Conservation (phyloP, 1,284 basidiomycete genomes). For the Trichosporon sp. region DNA sequence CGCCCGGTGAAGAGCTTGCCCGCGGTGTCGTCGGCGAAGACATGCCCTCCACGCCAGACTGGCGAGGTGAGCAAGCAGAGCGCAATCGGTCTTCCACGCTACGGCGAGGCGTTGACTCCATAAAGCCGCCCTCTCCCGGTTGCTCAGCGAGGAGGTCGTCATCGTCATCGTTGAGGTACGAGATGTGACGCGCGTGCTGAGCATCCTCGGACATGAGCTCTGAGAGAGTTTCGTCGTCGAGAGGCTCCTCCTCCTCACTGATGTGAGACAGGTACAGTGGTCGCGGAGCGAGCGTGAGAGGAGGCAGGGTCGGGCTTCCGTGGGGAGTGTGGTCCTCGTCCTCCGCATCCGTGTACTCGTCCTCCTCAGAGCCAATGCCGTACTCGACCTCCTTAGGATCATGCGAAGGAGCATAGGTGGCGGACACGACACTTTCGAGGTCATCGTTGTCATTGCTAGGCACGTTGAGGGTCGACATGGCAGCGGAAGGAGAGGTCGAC, state of each 20-base stretch:
- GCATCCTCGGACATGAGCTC: conserved; percentile 16
- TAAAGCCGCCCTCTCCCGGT: background rate
- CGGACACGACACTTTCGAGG: background rate
- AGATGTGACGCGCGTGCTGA: conserved; percentile 5
- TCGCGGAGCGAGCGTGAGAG: conserved; percentile 1
- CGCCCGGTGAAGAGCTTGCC: background rate
- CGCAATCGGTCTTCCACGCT: conserved; percentile 15
- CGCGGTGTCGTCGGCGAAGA: background rate
- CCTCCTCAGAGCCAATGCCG: background rate
- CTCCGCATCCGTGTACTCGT: background rate
- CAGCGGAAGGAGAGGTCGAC: background rate
- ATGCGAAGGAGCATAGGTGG: background rate
- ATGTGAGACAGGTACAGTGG: conserved; percentile 15
- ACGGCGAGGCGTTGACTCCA: background rate
- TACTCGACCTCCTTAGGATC: conserved; percentile 5
- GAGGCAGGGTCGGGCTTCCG: conserved; percentile 2
- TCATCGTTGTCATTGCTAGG: background rate
- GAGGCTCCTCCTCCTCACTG: conserved; percentile 20
- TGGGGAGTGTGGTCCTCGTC: conserved; percentile 6
- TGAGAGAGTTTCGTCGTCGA: conserved; percentile 18
- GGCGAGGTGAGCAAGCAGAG: background rate
- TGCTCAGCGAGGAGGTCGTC: conserved; percentile 11
- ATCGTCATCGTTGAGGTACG: background rate
- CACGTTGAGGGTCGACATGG: background rate
- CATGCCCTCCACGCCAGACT: background rate